Evolutionary conservation across 2,329 filamentous ascomycete species (phyloP).

Genomic region (Penicillium janthinellum): DNA sequence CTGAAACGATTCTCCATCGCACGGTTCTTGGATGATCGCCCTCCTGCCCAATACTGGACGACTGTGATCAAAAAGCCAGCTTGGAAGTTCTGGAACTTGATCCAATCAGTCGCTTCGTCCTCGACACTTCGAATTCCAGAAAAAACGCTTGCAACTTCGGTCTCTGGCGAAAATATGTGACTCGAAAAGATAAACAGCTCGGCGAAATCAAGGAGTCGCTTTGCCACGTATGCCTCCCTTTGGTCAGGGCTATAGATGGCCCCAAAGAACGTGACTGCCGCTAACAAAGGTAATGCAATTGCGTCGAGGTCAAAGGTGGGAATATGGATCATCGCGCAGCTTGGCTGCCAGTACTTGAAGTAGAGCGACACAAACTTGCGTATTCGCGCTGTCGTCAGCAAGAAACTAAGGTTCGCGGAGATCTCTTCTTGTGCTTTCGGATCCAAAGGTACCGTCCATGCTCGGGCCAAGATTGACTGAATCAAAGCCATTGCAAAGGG

Average conservation of each 20-base stretch:
- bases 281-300: conserved; percentile 41
- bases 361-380: conserved; percentile 46
- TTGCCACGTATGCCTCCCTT: conserved; percentile 41
- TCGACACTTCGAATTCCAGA: conserved; percentile 24
- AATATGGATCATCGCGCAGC: conserved; percentile 47
- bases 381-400: conserved; percentile 46
- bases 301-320: conserved; percentile 46
- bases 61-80: conserved; percentile 46
- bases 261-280: conserved; percentile 47
- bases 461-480: conserved; percentile 43
- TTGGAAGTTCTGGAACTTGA: conserved; percentile 45
- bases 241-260: conserved; percentile 49
- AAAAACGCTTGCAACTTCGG: conserved; percentile 41
- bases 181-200: conserved; percentile 49
- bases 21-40: conserved; percentile 40
- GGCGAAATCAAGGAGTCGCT: conserved; percentile 46
- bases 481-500: conserved; percentile 44
- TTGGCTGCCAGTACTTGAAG: conserved; percentile 50
- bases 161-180: conserved; percentile 45
- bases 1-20: conserved; percentile 49
- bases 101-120: conserved; percentile 34
- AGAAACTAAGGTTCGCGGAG: conserved; percentile 40
- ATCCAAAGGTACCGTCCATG: conserved; percentile 42
- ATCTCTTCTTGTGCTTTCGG: conserved; percentile 44
- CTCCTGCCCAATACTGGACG: conserved; percentile 50